phyloP scores from a whole-genome alignment of 495 filamentous ascomycete genomes.

The Corynascus novoguineensis region DNA sequence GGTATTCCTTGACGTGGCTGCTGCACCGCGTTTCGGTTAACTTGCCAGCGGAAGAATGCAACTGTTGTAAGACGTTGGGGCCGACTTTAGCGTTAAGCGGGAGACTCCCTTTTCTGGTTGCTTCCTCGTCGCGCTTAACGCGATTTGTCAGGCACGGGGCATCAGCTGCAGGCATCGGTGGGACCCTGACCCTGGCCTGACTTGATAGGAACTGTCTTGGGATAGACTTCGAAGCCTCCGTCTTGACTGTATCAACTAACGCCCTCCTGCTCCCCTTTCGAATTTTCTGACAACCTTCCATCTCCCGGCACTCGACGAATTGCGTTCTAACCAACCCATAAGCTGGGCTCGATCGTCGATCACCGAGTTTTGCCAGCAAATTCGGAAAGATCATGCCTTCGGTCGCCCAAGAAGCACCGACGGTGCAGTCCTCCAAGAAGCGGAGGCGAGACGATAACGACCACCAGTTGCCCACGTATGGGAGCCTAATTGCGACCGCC shows the following conservation, averaged over 20 bases:
- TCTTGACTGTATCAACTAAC: conserved; percentile 1
- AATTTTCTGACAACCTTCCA: background rate
- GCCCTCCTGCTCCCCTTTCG: background rate
- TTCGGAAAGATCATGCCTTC: conserved; percentile 28
- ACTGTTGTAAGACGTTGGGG: background rate
- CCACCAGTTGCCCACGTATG: conserved; percentile 33
- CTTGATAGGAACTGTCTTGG: background rate
- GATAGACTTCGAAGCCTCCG: background rate
- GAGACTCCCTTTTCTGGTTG: background rate
- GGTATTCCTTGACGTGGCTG: background rate
- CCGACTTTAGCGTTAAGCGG: background rate
- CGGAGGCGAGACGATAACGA: conserved; percentile 35
- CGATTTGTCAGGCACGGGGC: conserved; percentile 1
- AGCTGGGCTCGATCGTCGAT: background rate
- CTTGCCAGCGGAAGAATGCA: background rate
- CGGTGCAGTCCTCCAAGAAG: conserved; percentile 33
- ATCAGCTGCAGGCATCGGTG: background rate
- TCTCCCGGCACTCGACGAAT: background rate
- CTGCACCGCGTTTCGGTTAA: background rate
- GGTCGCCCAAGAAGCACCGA: conserved; percentile 24
- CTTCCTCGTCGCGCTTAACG: background rate
- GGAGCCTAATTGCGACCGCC: conserved; percentile 8
- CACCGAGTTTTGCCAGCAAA: background rate
- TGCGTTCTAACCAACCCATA: background rate
- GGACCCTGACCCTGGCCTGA: background rate